phyloP scores from a whole-genome alignment of 2,329 filamentous ascomycete species.

The Colletotrichum somersetense region DNA sequence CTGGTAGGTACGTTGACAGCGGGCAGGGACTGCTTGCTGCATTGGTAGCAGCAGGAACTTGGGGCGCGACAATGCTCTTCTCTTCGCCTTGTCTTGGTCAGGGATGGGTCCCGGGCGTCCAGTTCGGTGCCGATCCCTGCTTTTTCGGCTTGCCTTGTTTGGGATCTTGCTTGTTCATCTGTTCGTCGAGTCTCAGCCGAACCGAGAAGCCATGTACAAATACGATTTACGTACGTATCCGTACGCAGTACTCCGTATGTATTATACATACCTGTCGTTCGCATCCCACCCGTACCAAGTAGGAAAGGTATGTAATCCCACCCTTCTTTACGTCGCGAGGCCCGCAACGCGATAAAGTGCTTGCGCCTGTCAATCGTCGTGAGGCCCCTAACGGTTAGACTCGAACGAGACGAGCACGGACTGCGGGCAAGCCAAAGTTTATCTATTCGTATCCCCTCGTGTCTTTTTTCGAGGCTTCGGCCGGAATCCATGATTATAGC shows the following conservation, averaged over 20 bases:
- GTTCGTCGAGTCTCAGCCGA: conserved; percentile 10
- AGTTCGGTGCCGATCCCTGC: conserved; percentile 28
- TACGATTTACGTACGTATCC: conserved; percentile 1
- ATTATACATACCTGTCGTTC: no score
- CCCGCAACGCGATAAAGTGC: conserved; percentile 29
- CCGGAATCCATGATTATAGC: conserved; percentile 10
- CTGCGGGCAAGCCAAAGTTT: conserved; percentile 37
- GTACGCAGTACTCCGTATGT: neutral
- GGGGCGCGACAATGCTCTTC: conserved; percentile 29
- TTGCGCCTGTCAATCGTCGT: conserved; percentile 34
- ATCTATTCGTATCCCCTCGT: conserved; percentile 18
- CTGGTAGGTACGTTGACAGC: conserved; percentile 12
- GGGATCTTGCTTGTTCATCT: conserved; percentile 37
- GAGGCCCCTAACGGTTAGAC: conserved; percentile 5
- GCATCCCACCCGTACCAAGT: neutral
- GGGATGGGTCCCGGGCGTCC: conserved; percentile 13
- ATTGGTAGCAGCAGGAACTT: conserved; percentile 15
- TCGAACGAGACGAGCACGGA: conserved; percentile 39
- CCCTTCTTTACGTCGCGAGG: conserved; percentile 8
- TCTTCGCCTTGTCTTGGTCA: conserved; percentile 36
- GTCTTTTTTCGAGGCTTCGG: conserved; percentile 16
- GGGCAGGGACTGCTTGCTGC: conserved; percentile 31
- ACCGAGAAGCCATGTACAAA: conserved; percentile 3
- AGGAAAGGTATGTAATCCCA: neutral
- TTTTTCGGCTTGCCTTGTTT: conserved; percentile 16